Percentiles rank a stretch among this genome's conserved stretches.
phyloP scores from a whole-genome alignment of 164 flowering plant genomes.

The Echeveria elegans region DNA sequence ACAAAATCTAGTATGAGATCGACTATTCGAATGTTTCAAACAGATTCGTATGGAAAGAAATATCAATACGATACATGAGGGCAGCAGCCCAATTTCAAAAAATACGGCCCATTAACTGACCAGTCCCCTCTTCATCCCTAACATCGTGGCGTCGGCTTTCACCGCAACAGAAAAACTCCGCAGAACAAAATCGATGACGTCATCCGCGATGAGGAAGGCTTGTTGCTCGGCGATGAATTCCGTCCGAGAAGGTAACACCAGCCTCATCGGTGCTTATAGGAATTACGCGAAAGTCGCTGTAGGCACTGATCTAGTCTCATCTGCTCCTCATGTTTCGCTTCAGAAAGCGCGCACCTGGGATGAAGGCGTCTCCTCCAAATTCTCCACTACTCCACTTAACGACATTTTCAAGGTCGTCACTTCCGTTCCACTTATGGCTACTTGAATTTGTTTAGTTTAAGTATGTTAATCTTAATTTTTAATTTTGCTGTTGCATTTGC shows the following conservation, averaged over 20 bases:
- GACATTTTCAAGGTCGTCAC: constrained; percentile 64
- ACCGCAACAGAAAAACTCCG: neutral
- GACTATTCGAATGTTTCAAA: too few species aligned
- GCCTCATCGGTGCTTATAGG: constrained; percentile 24
- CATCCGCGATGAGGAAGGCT: neutral
- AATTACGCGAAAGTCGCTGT: constrained; percentile 50
- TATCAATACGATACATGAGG: too few species aligned
- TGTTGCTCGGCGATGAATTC: constrained; percentile 27
- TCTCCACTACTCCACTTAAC: constrained; percentile 72
- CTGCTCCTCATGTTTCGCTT: constrained; percentile 67
- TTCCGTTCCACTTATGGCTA: neutral
- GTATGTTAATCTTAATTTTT: constrained; percentile 3
- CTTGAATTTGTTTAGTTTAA: neutral
- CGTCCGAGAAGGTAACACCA: constrained; percentile 13
- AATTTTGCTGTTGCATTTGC: constrained; percentile 7
- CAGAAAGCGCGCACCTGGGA: constrained; percentile 94
- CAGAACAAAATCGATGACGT: neutral
- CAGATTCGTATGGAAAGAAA: too few species aligned
- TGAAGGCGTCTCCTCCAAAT: constrained; percentile 88
- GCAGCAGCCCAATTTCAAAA: too few species aligned
- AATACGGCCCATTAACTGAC: too few species aligned
- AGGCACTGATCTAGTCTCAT: constrained; percentile 69
- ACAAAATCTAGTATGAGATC: too few species aligned
- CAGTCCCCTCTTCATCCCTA: too few species aligned
- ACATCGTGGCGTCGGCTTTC: too few species aligned